A percentile compares a stretch with the other conserved stretches of the same genome.
phyloP scores from a whole-genome alignment of 805 yeast genomes.

The Komagataella ulmi region DNA sequence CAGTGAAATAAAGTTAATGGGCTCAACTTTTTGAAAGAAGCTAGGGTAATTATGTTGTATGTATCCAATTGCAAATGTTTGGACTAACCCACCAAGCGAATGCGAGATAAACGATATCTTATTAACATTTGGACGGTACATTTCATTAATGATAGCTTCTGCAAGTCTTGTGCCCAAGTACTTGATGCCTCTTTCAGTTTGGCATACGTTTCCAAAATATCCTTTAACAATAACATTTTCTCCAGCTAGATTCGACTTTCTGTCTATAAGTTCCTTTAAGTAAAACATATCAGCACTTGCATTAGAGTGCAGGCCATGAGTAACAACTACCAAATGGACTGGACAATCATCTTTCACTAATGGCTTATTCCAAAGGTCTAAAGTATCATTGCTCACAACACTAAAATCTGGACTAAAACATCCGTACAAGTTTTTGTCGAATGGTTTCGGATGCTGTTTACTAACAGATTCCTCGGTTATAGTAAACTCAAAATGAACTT shows the following conservation, averaged over 20 bases:
- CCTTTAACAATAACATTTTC: constrained; percentile 76
- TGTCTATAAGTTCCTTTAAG: constrained; percentile 67
- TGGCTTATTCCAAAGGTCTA: constrained; percentile 68
- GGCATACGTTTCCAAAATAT: constrained; percentile 69
- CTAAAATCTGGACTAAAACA: constrained; percentile 17
- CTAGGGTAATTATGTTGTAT: constrained; percentile 55
- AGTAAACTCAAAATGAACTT: constrained; percentile 51
- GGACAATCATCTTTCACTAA: constrained; percentile 33
- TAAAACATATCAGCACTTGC: constrained; percentile 83
- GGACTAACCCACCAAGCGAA: constrained; percentile 87
- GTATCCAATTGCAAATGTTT: constrained; percentile 82
- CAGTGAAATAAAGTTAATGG: constrained; percentile 66
- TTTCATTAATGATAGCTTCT: constrained; percentile 46
- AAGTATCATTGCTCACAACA: constrained; percentile 45
- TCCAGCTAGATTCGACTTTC: constrained; percentile 22
- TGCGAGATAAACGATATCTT: constrained; percentile 85
- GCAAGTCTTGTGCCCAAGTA: constrained; percentile 76
- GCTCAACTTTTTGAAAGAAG: constrained; percentile 52
- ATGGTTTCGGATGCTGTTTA: constrained; percentile 12
- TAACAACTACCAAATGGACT: constrained; percentile 69
- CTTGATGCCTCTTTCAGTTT: constrained; percentile 81
- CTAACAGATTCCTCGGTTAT: constrained; percentile 28
- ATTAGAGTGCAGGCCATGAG: constrained; percentile 91
- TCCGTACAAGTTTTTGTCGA: constrained; percentile 2
- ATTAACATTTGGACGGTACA: constrained; percentile 33